Evolutionary conservation across 2,329 filamentous ascomycete genomes (phyloP).

Genomic region (Ceratocystis eucalypticola): DNA sequence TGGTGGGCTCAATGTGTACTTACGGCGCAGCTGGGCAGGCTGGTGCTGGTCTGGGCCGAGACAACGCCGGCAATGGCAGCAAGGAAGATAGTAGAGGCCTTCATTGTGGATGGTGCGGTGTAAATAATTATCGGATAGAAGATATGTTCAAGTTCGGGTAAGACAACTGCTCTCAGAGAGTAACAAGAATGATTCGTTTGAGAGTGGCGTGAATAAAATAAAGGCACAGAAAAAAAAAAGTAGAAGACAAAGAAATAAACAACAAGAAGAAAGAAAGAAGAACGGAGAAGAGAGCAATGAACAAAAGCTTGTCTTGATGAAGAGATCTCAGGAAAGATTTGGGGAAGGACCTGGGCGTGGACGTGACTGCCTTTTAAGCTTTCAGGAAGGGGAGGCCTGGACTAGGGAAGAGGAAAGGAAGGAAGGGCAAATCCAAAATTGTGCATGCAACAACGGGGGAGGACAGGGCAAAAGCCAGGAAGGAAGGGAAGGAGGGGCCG

Average conservation of each 20-base stretch:
- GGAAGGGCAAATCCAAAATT: background rate
- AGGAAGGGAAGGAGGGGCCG: background rate
- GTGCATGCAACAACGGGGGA: background rate
- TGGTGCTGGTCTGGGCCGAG: conserved; percentile 25
- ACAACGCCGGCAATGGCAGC: conserved; percentile 26
- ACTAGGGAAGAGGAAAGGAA: background rate
- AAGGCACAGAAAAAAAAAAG: conserved; percentile 5
- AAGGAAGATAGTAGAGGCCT: conserved; percentile 25
- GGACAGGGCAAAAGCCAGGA: background rate
- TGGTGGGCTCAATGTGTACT: conserved; percentile 20
- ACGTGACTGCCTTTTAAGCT: conserved; percentile 3
- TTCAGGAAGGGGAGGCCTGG: background rate
- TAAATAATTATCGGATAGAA: conserved; percentile 1
- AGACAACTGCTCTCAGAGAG: conserved; percentile 1
- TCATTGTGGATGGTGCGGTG: conserved; percentile 25
- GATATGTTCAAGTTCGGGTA: background rate
- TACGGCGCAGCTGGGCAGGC: conserved; percentile 31
- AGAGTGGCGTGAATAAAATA: conserved; percentile 7
- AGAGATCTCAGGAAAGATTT: background rate
- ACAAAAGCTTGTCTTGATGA: conserved; percentile 8
- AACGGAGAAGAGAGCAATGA: background rate
- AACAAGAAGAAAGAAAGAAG: conserved; percentile 9
- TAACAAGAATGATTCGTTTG: background rate
- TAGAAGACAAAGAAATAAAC: conserved; percentile 3
- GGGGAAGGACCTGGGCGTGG: background rate